Percentiles rank a stretch among this genome's conserved stretches.
Evolutionary conservation across 1,139 yeast species (phyloP).

Genomic region (Debaryomyces psychrophilus): DNA sequence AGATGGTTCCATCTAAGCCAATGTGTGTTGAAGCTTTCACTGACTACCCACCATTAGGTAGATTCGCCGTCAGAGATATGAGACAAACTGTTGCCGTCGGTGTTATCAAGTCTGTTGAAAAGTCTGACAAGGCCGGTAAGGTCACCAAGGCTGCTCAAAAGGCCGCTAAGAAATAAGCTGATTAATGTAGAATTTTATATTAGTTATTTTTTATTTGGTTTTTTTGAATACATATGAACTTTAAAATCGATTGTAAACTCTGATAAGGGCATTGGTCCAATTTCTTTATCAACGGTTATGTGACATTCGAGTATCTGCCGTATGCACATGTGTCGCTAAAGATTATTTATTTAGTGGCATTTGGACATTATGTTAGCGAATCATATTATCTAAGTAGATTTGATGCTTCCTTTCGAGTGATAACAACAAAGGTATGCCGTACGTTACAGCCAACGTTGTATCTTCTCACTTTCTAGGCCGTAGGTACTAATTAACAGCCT

Average conservation of each 20-base stretch:
- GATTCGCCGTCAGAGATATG: slow-evolving; percentile 99
- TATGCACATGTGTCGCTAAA: background rate
- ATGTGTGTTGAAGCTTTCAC: slow-evolving; percentile 92
- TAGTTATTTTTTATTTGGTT: slow-evolving; percentile 5
- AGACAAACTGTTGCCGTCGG: slow-evolving; percentile 99
- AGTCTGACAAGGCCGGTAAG: slow-evolving; percentile 95
- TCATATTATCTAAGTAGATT: no score
- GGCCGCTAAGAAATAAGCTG: slow-evolving; percentile 93
- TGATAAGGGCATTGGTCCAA: background rate
- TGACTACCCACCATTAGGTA: slow-evolving; percentile 97
- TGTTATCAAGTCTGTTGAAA: slow-evolving; percentile 98
- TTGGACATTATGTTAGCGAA: no score
- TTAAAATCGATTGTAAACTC: background rate
- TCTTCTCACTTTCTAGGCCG: background rate
- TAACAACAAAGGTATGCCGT: background rate
- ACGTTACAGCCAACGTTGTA: background rate
- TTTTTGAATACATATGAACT: slow-evolving; percentile 10
- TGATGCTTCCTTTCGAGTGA: background rate
- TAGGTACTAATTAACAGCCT: background rate
- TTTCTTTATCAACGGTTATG: no score
- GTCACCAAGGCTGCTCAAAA: slow-evolving; percentile 99
- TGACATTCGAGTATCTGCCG: background rate
- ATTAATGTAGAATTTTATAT: slow-evolving; percentile 14
- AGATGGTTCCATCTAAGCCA: slow-evolving; percentile 86
- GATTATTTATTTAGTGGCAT: background rate